Evolutionary conservation across 352 stramenopile genomes (phyloP).

Genomic region (Pythium insidiosum): DNA sequence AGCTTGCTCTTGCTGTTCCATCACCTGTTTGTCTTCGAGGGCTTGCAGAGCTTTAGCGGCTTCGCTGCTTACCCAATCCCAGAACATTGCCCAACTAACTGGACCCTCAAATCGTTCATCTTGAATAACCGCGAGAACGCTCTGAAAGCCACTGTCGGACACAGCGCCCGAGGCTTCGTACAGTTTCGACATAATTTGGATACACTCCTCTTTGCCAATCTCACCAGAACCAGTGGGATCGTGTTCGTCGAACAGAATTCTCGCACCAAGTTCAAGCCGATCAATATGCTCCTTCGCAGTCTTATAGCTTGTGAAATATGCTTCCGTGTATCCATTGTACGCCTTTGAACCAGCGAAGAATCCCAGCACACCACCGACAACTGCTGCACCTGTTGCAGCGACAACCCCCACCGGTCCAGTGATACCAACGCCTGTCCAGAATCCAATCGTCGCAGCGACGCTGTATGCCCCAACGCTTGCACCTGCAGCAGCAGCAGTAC

Average conservation of each 20-base stretch:
- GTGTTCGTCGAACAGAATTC: constrained; percentile 82
- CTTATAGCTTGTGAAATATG: constrained; percentile 71
- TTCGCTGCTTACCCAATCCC: constrained; percentile 81
- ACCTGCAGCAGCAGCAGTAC: constrained; percentile 63
- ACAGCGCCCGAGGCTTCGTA: constrained; percentile 65
- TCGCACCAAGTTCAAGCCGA: constrained; percentile 67
- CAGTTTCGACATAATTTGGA: constrained; percentile 69
- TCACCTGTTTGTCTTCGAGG: constrained; percentile 50
- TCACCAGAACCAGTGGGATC: constrained; percentile 44
- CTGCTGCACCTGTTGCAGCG: constrained; percentile 63
- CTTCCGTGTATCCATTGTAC: constrained; percentile 61
- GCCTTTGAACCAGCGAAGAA: constrained; percentile 78
- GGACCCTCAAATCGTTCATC: constrained; percentile 52
- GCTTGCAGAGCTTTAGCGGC: constrained; percentile 53
- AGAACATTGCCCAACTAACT: constrained; percentile 82
- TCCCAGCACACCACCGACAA: constrained; percentile 75
- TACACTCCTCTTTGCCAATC: constrained; percentile 67
- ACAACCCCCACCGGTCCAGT: constrained; percentile 69
- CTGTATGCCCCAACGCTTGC: constrained; percentile 71
- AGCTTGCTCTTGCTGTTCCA: constrained; percentile 28
- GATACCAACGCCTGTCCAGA: constrained; percentile 79
- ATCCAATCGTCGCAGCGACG: constrained; percentile 53
- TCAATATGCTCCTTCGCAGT: constrained; percentile 83
- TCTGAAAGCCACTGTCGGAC: constrained; percentile 52
- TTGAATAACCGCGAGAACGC: constrained; percentile 45